These are phyloP conservation scores for Ceratocystis cacaofunesta DNA, from an alignment of 2,329 filamentous ascomycete species.

Conservation along the genomic window DNA sequence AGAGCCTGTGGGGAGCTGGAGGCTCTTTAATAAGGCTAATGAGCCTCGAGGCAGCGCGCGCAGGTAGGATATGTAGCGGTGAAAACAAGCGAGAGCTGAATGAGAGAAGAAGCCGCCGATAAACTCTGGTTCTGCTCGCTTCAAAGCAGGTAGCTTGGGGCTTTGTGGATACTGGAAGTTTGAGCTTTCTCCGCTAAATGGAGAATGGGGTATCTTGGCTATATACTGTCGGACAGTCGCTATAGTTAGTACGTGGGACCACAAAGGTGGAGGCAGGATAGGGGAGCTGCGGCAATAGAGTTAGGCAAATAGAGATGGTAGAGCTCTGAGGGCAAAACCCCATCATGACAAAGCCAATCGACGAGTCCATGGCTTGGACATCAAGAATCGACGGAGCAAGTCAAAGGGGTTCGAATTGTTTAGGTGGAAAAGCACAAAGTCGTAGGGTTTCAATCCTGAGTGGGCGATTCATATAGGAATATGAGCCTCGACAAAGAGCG, in stretches of 20 bases:
- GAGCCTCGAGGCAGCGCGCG: not conserved
- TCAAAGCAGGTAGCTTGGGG: not conserved
- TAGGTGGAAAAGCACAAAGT: not conserved
- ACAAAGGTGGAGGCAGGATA: not conserved
- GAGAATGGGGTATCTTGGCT: not conserved
- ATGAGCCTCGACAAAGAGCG: not conserved
- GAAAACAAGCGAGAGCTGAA: not conserved
- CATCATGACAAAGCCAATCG: not conserved
- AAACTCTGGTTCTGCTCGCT: not conserved
- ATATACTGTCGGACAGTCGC: not conserved
- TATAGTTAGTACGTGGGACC: conserved; percentile 3
- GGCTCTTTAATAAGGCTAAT: not conserved
- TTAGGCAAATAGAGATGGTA: not conserved
- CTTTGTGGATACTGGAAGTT: not conserved
- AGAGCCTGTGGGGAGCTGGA: not conserved
- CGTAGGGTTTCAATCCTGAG: not conserved
- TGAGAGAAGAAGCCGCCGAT: not conserved
- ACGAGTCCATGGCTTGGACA: not conserved
- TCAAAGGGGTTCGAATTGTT: not conserved
- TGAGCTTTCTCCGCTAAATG: not conserved
- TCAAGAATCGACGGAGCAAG: not conserved
- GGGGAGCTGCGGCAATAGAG: not conserved
- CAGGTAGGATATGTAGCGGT: not conserved
- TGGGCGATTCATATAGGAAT: not conserved
- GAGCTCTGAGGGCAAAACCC: not conserved